Percentiles rank a stretch among this genome's conserved stretches.
Conservation (phyloP, 495 filamentous ascomycete species). For the Aspergillus bertholletiae region DNA sequence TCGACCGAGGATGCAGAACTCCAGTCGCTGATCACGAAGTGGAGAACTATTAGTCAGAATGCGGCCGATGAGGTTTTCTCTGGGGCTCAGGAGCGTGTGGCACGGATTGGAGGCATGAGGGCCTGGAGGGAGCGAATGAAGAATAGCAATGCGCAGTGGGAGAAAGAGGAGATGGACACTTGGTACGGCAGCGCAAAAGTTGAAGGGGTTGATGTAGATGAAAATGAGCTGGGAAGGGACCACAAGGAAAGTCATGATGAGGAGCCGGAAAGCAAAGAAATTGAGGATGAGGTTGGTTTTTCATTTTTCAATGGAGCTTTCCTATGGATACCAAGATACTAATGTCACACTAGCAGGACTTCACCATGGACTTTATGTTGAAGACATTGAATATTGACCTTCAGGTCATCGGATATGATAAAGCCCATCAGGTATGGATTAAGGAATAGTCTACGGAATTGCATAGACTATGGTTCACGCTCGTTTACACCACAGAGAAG, state of each 20-base stretch:
- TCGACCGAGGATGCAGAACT: slow-evolving; percentile 46
- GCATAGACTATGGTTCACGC: too few species aligned
- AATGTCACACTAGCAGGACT: slow-evolving; percentile 42
- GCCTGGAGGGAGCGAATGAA: slow-evolving; percentile 50
- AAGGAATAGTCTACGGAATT: too few species aligned
- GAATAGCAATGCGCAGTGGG: slow-evolving; percentile 31
- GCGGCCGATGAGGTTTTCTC: slow-evolving; percentile 52
- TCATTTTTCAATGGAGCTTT: too few species aligned
- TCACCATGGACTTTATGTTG: slow-evolving; percentile 73
- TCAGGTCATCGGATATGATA: slow-evolving; percentile 61
- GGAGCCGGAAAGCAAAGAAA: slow-evolving; percentile 26
- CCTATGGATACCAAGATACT: not conserved
- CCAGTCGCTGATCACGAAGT: slow-evolving; percentile 42
- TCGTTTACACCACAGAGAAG: too few species aligned
- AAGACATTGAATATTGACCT: slow-evolving; percentile 63
- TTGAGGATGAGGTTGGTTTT: slow-evolving; percentile 35
- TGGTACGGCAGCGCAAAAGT: slow-evolving; percentile 13
- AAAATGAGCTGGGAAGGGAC: slow-evolving; percentile 25
- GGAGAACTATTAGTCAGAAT: slow-evolving; percentile 42
- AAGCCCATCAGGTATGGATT: slow-evolving; percentile 50
- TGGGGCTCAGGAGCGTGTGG: slow-evolving; percentile 37
- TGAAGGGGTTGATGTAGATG: slow-evolving; percentile 20
- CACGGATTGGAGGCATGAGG: slow-evolving; percentile 53
- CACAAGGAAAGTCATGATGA: slow-evolving; percentile 17
- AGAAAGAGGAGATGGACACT: slow-evolving; percentile 25